Base-by-base conservation (phyloP, 129 eudicot genomes). In the Daucus carota region DNA sequence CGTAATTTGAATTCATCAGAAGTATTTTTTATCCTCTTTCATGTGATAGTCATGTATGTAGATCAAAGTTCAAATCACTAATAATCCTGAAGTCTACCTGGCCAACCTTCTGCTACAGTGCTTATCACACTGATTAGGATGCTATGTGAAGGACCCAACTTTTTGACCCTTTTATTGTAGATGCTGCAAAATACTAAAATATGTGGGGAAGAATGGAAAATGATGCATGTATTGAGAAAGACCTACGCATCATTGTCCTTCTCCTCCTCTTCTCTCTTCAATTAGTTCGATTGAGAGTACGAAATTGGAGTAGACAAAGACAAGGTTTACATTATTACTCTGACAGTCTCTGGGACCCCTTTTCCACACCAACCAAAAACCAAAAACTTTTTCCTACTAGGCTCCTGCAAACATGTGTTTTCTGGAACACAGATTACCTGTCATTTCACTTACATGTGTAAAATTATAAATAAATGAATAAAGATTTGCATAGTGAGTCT, bases 251-350 rank as follows among this genome's bases (percentile, higher is more conserved):
- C 57, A 48, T 48, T 52, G 28, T 52, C 26, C 20, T 52, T 6
- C 6, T 8, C 6, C 60, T 28, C 7, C 28, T 47, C n/a, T 22
- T 54, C 14, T 54, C 62, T 1, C 62, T 54, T 54, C 62, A 54
- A 54, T 22, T 22, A 54, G 14, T 54, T 54, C 5, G n/a, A 22
- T 13, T 22, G 28, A 52, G 26, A 1, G 29, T 48, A 24, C n/a
- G 32, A 10, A n/a, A 57, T 57, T 9, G 31, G 28, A 57, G 6
- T 8, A 24, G 32, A 57, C 65, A 57, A 57, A 57, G 31, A 57
- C 65, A 57, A 57, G 29, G 65, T 57, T 24, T 57, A n/a, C 65
- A n/a, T 57, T 57, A 57, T 57, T 57, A 57, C 62, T 8, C 59
- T 57, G 2, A 22, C 62, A 8, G 29, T 22, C 29, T 22, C 8